Base-by-base conservation (phyloP, 805 yeast species). In the Zygoascus biomembranicola region DNA sequence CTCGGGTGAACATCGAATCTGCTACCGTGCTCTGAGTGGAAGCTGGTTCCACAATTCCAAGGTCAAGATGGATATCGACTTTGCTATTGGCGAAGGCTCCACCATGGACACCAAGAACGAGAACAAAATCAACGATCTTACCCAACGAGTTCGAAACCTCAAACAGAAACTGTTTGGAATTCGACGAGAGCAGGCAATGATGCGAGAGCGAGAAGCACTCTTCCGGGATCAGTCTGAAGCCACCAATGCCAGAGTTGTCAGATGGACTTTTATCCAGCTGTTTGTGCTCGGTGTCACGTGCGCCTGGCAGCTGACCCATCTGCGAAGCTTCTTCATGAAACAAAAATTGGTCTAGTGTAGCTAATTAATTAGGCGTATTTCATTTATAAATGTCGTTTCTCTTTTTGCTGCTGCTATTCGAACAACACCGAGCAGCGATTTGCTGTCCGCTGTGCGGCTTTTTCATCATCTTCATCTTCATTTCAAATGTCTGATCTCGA, bases 1-100 rank as follows among this genome's bases (percentile, higher is more conserved):
- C 52, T 73, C 84, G 10, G 97, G 97, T 41, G 95, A 87, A 66
- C 97, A 90, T 74, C 77, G 77, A 62, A 77, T 90, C 62, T 90
- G 97, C 71, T 72, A 90, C 68, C 82, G 81, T 43, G 82, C 82
- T n/a, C 62, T 68, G 46, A 60, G 64, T 31, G 66, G 69, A 47
- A 88, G 86, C 52, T 85, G 90, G 82, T 75, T 86, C 63, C 74
- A 79, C 55, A 78, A 79, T 63, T 55, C 73, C 56, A 71, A 70
- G 55, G 84, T 88, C 61, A 79, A 94, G 67, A 76, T 92, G 49
- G 81, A 81, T 66, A 75, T 90, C 52, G 95, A 87, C 66, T 73
- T 88, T 55, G 85, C 80, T 14, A 73, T 81, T 41, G 88, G 87
- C n/a, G 78, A 82, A 31, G 76, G 84, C 56, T 81, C 78, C 57